A percentile compares a stretch with the other conserved stretches of the same genome.
Conservation (phyloP, 1,284 basidiomycete genomes). For the Hemileia vastatrix region DNA sequence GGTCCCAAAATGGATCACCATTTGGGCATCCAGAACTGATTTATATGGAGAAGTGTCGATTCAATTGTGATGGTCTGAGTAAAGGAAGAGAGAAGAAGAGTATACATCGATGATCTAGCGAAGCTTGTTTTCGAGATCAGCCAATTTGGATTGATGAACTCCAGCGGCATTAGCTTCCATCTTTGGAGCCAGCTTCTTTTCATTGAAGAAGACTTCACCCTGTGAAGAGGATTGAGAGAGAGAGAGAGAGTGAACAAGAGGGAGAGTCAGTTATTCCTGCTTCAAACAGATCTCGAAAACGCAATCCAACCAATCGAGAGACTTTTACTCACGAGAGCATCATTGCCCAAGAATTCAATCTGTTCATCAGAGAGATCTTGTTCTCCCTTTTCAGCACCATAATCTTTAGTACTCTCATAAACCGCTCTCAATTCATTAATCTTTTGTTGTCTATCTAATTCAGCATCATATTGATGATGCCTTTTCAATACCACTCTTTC, state of each 20-base stretch:
- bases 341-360: constrained; percentile 31
- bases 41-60: too few species aligned
- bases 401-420: constrained; percentile 43
- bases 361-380: constrained; percentile 33
- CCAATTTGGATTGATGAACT: constrained; percentile 32
- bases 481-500: constrained; percentile 50
- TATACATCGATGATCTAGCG: neutral
- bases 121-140: constrained; percentile 33
- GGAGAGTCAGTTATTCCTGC: neutral
- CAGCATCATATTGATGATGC: constrained; percentile 50
- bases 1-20: too few species aligned
- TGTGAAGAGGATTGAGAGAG: constrained; percentile 11
- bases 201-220: constrained; percentile 26
- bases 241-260: neutral
- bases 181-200: constrained; percentile 26
- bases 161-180: neutral
- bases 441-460: constrained; percentile 48
- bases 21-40: too few species aligned
- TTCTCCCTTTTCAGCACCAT: constrained; percentile 22
- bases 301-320: neutral
- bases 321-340: neutral
- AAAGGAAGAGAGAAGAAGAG: too few species aligned
- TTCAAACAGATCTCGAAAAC: neutral
- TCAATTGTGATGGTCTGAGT: too few species aligned
- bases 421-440: constrained; percentile 49